A percentile compares a stretch with the other conserved stretches of the same genome.
These are phyloP conservation scores for Ophiognomonia clavigignenti-juglandacearum DNA, from an alignment of 2,329 filamentous ascomycete species.

Conservation along the genomic window DNA sequence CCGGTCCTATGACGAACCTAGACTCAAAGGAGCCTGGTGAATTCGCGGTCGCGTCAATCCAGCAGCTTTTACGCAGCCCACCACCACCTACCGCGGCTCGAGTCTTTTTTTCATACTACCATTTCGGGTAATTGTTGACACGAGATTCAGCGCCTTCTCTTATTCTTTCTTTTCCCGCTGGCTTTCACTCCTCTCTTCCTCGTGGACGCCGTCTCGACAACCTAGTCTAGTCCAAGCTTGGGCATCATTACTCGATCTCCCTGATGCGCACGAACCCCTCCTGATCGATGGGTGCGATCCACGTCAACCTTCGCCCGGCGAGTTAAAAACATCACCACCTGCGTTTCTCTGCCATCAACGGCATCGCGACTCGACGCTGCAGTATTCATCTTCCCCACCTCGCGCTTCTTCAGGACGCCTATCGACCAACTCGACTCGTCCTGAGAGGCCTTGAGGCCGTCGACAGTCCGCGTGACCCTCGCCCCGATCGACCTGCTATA, in stretches of 20 bases:
- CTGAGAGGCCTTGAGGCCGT: not conserved
- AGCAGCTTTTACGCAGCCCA: no score
- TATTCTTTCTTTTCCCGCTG: conserved; percentile 2
- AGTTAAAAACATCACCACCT: not conserved
- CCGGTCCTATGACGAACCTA: conserved; percentile 1
- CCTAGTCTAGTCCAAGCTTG: not conserved
- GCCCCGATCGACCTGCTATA: not conserved
- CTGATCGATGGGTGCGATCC: not conserved
- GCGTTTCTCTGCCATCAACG: not conserved
- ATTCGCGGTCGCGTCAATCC: conserved; percentile 8
- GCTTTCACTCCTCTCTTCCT: conserved; percentile 1
- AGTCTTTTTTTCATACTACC: not conserved
- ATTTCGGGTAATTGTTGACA: conserved; percentile 8
- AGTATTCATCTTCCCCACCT: not conserved
- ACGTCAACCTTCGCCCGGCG: not conserved
- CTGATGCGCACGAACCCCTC: not conserved
- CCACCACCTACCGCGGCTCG: no score
- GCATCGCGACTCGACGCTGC: not conserved
- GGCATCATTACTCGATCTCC: no score
- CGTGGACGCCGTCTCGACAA: conserved; percentile 8
- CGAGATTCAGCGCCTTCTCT: conserved; percentile 3
- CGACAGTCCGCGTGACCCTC: not conserved
- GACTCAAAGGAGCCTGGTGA: conserved; percentile 4
- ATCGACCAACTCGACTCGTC: not conserved
- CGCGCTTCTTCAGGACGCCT: not conserved